Evolutionary conservation across 768 basidiomycete genomes (phyloP).

Genomic region (Tulasnella sp.): DNA sequence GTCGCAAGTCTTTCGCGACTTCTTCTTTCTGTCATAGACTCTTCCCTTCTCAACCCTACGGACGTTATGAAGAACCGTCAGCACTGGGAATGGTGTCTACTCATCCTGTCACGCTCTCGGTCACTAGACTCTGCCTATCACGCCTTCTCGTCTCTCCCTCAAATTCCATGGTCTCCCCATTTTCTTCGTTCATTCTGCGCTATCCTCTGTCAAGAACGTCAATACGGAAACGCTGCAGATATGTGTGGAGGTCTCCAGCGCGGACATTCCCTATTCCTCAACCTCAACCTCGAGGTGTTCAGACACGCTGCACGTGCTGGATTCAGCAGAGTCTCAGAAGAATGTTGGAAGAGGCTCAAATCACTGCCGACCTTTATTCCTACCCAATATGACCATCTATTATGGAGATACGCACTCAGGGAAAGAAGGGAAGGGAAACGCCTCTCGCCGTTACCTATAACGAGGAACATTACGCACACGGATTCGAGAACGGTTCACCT

Average conservation of each 20-base stretch:
- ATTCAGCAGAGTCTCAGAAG: background rate
- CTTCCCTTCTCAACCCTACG: background rate
- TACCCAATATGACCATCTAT: slow-evolving; percentile 1
- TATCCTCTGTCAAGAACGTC: background rate
- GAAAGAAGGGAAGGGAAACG: background rate
- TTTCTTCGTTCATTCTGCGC: background rate
- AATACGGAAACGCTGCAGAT: background rate
- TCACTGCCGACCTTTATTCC: background rate
- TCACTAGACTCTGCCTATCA: background rate
- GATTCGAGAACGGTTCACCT: background rate
- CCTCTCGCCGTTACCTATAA: slow-evolving; percentile 1
- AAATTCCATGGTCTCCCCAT: background rate
- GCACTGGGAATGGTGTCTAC: slow-evolving; percentile 11
- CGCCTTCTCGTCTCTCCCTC: background rate
- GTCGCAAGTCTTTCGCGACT: background rate
- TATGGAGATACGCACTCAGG: background rate
- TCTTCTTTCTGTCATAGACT: background rate
- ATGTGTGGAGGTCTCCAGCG: background rate
- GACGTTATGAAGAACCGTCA: too few species aligned
- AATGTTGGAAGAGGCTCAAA: background rate
- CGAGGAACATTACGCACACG: background rate
- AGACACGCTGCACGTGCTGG: background rate
- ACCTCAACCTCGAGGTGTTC: slow-evolving; percentile 1
- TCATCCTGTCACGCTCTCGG: background rate
- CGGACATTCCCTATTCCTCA: background rate